Base-by-base conservation (phyloP, 73 alveolate genomes). In the Stentor coeruleus region DNA sequence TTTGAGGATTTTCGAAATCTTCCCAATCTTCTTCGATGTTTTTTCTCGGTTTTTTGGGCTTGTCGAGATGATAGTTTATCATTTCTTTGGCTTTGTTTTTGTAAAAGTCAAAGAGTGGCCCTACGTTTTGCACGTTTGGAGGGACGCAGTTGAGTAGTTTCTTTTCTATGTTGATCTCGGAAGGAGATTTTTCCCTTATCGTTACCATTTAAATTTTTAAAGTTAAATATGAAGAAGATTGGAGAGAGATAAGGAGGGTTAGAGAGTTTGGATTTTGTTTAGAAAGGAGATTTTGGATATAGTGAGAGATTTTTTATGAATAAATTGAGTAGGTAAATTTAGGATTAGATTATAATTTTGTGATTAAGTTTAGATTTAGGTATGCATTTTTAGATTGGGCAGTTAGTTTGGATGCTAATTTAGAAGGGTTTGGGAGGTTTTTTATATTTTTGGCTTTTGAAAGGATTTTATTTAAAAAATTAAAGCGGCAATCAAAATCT, bases 41-140 rank as follows among this genome's bases (percentile, higher is more conserved):
- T 49, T 49, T 49, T 66, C 33, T 66, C 33, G n/a, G 20, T 31
- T 66, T 66, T 2, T 66, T 66, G 26, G 37, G n/a, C 79, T 66
- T 66, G 79, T 66, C 79, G 39, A 66, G 37, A 40, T 66, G 79
- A 33, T 66, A 66, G 37, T 66, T 31, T 1, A 66, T 31, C 79
- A 66, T 1, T 1, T 26, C 14, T 66, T 66, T 66, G 15, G 79
- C 37, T 33, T 66, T 20, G 40, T 33, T 66, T 2, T 31, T 66
- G 41, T 28, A 66, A 33, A 66, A 66, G 11, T 31, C 79, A 33
- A 20, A 66, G 33, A 66, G 79, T 28, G 79, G 37, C n/a, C 37
- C 66, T 49, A 20, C 20, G 66, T 49, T 49, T 49, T 20, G 28
- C 20, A 20, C 6, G 36, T 15, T 26, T 1, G 2, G 49, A 28